These are phyloP conservation scores for Cutaneotrichosporon dermatis DNA, from an alignment of 1,284 basidiomycete species.

Conservation along the genomic window DNA sequence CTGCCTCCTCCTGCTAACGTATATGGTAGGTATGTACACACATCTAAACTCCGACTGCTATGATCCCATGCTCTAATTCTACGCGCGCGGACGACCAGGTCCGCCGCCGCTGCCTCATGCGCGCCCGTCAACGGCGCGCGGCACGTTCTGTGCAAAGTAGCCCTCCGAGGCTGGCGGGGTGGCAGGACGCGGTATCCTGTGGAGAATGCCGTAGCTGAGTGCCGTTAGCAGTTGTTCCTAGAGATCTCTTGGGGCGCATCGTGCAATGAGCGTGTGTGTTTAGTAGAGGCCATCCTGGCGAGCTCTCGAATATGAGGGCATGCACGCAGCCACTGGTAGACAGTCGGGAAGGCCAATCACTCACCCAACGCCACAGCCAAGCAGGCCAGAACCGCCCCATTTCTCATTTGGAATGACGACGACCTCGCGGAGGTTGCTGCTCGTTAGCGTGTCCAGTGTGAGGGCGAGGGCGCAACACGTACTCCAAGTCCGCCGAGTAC, in stretches of 20 bases:
- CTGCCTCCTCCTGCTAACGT: too few species aligned
- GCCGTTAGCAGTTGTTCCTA: too few species aligned
- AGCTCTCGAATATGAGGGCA: too few species aligned
- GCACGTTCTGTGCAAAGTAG: conserved; percentile 18
- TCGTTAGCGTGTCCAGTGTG: background rate
- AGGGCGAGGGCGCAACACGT: conserved; percentile 45
- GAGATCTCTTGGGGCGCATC: background rate
- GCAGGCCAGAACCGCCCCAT: conserved; percentile 90
- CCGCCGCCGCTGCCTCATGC: background rate
- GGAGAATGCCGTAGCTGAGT: conserved; percentile 64
- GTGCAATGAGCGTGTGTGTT: background rate
- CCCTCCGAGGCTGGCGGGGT: conserved; percentile 31
- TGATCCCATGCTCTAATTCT: too few species aligned
- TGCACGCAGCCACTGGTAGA: background rate
- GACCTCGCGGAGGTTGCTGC: conserved; percentile 80
- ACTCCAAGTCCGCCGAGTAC: conserved; percentile 54
- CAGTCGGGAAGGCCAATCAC: conserved; percentile 6
- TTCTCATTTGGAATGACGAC: conserved; percentile 88
- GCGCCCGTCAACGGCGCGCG: conserved; percentile 6
- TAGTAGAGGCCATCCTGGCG: too few species aligned
- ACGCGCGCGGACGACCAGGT: too few species aligned
- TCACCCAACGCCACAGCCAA: conserved; percentile 90
- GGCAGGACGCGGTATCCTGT: conserved; percentile 68
- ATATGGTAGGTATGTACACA: background rate
- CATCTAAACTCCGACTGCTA: background rate